phyloP scores from a whole-genome alignment of 176 grass and related monocot species.

The Eleusine indica region DNA sequence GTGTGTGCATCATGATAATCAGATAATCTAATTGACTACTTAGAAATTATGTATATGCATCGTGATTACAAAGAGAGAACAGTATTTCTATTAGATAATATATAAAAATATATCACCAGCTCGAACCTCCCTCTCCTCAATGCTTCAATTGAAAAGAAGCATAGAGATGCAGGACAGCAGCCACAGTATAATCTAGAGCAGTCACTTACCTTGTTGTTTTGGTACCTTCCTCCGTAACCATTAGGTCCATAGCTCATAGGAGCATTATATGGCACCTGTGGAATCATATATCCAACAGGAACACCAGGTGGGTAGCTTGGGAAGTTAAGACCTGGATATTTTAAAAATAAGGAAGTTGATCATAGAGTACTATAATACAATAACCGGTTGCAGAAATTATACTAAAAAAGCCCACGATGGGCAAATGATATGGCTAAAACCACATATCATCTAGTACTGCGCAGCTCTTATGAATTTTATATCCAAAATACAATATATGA shows the following conservation, averaged over 20 bases:
- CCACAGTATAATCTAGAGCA: neutral
- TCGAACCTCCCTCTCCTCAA: neutral
- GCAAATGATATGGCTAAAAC: neutral
- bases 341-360: conserved; percentile 17
- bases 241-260: conserved; percentile 72
- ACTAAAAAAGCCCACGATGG: neutral
- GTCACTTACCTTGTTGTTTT: conserved; percentile 72
- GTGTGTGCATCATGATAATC: neutral
- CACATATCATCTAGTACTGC: neutral
- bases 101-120: neutral
- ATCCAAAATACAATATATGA: neutral
- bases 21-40: conserved; percentile 17
- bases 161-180: conserved; percentile 1
- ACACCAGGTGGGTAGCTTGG: conserved; percentile 61
- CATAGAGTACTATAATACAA: neutral
- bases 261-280: conserved; percentile 64
- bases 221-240: conserved; percentile 85
- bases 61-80: neutral
- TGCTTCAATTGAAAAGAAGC: conserved; percentile 9
- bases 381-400: neutral
- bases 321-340: conserved; percentile 57
- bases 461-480: neutral
- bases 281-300: conserved; percentile 88
- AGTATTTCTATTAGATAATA: neutral
- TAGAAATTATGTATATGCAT: neutral